These are phyloP conservation scores for Hippophae tibetana DNA, from an alignment of 306 rosid species.

Conservation along the genomic window DNA sequence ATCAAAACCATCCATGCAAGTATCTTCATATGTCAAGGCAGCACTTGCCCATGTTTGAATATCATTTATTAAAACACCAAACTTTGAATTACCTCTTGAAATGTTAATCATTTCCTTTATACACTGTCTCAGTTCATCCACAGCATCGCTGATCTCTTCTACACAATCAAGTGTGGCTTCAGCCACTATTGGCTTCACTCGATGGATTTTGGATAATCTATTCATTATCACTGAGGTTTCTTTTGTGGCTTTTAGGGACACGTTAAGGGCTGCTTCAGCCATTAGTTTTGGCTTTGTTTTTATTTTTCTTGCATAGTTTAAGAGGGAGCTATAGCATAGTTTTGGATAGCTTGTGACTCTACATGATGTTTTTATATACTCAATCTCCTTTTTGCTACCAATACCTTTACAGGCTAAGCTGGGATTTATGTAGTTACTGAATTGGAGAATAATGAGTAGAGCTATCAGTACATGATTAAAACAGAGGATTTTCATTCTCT, in stretches of 20 bases:
- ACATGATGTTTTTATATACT: constrained; percentile 31
- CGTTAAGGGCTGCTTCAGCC: constrained; percentile 26
- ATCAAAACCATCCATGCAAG: constrained; percentile 35
- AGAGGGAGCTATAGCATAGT: constrained; percentile 31
- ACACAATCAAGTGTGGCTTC: constrained; percentile 27
- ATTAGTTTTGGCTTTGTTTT: constrained; percentile 26
- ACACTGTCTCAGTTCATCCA: constrained; percentile 20
- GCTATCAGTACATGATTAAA: constrained; percentile 7
- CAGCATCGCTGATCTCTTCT: constrained; percentile 25
- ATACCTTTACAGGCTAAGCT: constrained; percentile 1
- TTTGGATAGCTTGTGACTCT: constrained; percentile 23
- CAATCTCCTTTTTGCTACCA: constrained; percentile 3
- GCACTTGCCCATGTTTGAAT: constrained; percentile 41
- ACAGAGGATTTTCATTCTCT: constrained; percentile 10
- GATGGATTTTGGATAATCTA: constrained; percentile 16
- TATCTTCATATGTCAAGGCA: constrained; percentile 32
- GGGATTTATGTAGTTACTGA: not conserved
- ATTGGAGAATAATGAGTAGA: constrained; percentile 11
- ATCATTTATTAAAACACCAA: constrained; percentile 20
- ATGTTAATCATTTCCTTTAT: constrained; percentile 16
- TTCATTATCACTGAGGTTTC: constrained; percentile 7
- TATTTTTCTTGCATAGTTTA: constrained; percentile 27
- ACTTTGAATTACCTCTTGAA: constrained; percentile 1
- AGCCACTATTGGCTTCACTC: constrained; percentile 22
- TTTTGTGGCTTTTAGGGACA: constrained; percentile 19